phyloP scores from a whole-genome alignment of 805 yeast genomes.

The Zygoascus bituminiphila region DNA sequence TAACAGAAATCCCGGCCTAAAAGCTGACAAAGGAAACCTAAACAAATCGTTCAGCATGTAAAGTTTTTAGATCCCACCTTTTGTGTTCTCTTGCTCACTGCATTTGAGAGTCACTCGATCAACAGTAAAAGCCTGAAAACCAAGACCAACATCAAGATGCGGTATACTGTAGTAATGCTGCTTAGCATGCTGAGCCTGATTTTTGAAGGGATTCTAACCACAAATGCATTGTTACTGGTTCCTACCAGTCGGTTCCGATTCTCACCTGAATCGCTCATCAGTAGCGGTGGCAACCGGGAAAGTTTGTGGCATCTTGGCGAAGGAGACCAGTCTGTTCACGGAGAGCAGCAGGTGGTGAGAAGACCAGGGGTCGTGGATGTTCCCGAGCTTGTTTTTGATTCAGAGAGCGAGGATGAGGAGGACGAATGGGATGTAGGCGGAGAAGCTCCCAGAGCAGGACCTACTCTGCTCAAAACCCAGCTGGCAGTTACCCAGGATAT shows the following conservation, averaged over 20 bases:
- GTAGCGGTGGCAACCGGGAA: background rate
- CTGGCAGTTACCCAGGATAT: slow-evolving; percentile 36
- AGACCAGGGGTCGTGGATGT: background rate
- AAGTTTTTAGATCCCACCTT: too few species aligned
- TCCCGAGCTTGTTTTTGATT: background rate
- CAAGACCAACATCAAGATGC: background rate
- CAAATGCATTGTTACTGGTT: background rate
- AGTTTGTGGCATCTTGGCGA: background rate
- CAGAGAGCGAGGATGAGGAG: background rate
- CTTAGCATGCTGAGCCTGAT: background rate
- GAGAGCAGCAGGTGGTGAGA: background rate
- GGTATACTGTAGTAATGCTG: background rate
- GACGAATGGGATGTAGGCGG: slow-evolving; percentile 7
- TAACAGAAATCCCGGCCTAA: too few species aligned
- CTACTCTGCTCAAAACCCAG: slow-evolving; percentile 32
- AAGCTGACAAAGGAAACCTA: too few species aligned
- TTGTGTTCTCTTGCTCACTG: too few species aligned
- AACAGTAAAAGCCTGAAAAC: too few species aligned
- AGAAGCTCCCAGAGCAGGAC: slow-evolving; percentile 27
- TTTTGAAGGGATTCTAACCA: background rate
- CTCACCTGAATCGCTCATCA: background rate
- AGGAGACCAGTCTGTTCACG: background rate
- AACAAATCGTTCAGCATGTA: too few species aligned
- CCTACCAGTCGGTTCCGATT: background rate
- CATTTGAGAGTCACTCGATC: too few species aligned